Evolutionary conservation across 2,329 filamentous ascomycete species (phyloP).

Genomic region (Fusarium verticillioides): DNA sequence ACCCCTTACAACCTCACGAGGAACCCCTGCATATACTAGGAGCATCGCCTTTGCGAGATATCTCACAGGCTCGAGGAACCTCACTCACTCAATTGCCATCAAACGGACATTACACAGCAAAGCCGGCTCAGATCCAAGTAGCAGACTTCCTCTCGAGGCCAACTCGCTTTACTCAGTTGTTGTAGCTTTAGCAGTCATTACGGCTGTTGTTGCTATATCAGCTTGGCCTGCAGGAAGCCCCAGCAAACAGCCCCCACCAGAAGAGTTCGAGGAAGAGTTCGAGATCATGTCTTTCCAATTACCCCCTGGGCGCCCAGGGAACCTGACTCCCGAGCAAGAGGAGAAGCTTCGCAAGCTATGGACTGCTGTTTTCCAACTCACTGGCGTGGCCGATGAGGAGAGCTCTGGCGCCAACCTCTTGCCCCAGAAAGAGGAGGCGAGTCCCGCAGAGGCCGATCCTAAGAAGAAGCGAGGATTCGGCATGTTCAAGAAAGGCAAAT

Average conservation of each 20-base stretch:
- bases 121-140: neutral
- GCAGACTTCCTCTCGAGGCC: constrained; percentile 26
- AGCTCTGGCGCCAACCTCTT: constrained; percentile 39
- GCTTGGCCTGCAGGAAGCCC: constrained; percentile 22
- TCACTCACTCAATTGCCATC: neutral
- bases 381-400: constrained; percentile 64
- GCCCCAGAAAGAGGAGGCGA: constrained; percentile 33
- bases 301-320: constrained; percentile 81
- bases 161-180: constrained; percentile 28
- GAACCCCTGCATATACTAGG: constrained; percentile 17
- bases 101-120: constrained; percentile 8
- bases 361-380: constrained; percentile 79
- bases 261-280: constrained; percentile 28
- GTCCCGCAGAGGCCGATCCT: constrained; percentile 58
- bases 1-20: constrained; percentile 25
- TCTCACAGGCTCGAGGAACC: neutral
- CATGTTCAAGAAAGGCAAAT: constrained; percentile 70
- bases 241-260: neutral
- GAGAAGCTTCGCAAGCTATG: constrained; percentile 90
- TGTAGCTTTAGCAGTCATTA: constrained; percentile 21
- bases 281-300: constrained; percentile 55
- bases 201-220: constrained; percentile 28
- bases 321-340: constrained; percentile 89
- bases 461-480: constrained; percentile 77
- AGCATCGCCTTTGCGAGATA: constrained; percentile 17